Conservation (phyloP, 805 yeast genomes). For the Ogataea pini region DNA sequence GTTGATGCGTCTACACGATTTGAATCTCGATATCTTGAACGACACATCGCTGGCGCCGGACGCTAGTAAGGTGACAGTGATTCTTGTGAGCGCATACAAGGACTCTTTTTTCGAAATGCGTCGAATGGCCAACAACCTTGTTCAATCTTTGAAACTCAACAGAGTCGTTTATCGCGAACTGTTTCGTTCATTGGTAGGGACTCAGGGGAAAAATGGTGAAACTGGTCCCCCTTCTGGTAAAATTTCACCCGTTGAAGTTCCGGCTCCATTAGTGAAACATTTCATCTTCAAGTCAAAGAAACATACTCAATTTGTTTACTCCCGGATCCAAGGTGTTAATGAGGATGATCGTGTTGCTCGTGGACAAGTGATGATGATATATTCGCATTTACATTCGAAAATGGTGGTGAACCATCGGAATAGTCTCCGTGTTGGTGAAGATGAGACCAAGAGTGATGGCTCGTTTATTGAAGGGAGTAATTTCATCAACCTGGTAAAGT, state of each 20-base stretch:
- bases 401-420: constrained; percentile 14
- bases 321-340: constrained; percentile 24
- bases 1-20: constrained; percentile 32
- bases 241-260: constrained; percentile 50
- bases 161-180: constrained; percentile 36
- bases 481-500: constrained; percentile 28
- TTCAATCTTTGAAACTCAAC: constrained; percentile 41
- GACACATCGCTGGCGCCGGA: constrained; percentile 19
- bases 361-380: constrained; percentile 32
- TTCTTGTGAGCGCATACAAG: constrained; percentile 66
- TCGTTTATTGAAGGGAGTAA: constrained; percentile 21
- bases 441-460: neutral
- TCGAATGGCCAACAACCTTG: constrained; percentile 53
- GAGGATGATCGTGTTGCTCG: constrained; percentile 21
- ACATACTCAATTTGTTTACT: constrained; percentile 59
- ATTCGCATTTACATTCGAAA: constrained; percentile 30
- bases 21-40: constrained; percentile 24
- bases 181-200: constrained; percentile 30
- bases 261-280: constrained; percentile 65
- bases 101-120: constrained; percentile 79
- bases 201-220: constrained; percentile 31
- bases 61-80: constrained; percentile 40
- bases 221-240: constrained; percentile 38
- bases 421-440: constrained; percentile 2
- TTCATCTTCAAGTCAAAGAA: constrained; percentile 75